Evolutionary conservation across 352 stramenopile species (phyloP).

Genomic region (Globisporangium solare): DNA sequence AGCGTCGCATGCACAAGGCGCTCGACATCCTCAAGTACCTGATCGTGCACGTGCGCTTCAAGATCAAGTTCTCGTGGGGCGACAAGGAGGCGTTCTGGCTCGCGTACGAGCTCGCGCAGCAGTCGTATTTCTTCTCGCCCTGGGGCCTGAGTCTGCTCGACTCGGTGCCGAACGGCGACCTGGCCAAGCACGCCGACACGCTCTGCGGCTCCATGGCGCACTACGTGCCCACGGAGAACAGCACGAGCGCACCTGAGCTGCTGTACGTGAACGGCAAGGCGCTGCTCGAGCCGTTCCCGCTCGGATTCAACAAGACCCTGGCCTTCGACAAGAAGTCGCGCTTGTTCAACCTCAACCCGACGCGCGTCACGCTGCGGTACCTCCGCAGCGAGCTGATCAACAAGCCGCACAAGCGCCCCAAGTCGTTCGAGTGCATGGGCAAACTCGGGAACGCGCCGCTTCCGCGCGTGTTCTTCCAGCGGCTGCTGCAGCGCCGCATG

Average conservation of each 20-base stretch:
- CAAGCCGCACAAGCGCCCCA: conserved; percentile 8
- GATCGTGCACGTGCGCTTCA: conserved; percentile 27
- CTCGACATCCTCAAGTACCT: conserved; percentile 37
- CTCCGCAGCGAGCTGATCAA: conserved; percentile 31
- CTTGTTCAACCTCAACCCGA: conserved; percentile 16
- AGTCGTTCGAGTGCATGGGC: conserved; percentile 47
- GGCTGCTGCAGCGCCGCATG: conserved; percentile 31
- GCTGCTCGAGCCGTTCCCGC: conserved; percentile 35
- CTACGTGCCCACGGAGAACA: conserved; percentile 20
- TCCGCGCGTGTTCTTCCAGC: conserved; percentile 31
- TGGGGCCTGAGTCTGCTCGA: conserved; percentile 35
- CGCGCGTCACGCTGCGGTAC: conserved; percentile 11
- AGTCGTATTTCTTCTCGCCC: conserved; percentile 45
- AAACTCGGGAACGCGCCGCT: conserved; percentile 28
- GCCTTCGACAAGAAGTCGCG: conserved; percentile 2
- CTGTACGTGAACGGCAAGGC: conserved; percentile 48
- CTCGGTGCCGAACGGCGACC: conserved; percentile 30
- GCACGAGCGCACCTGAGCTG: conserved; percentile 16
- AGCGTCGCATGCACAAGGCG: conserved; percentile 20
- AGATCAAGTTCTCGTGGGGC: conserved; percentile 33
- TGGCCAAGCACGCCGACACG: conserved; percentile 30
- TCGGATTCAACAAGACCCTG: conserved; percentile 18
- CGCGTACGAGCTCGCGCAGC: conserved; percentile 42
- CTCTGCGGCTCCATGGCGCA: conserved; percentile 42
- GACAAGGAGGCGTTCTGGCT: conserved; percentile 56